These are phyloP conservation scores for Fusarium goolgardi DNA, from an alignment of 2,329 filamentous ascomycete genomes.

Conservation along the genomic window DNA sequence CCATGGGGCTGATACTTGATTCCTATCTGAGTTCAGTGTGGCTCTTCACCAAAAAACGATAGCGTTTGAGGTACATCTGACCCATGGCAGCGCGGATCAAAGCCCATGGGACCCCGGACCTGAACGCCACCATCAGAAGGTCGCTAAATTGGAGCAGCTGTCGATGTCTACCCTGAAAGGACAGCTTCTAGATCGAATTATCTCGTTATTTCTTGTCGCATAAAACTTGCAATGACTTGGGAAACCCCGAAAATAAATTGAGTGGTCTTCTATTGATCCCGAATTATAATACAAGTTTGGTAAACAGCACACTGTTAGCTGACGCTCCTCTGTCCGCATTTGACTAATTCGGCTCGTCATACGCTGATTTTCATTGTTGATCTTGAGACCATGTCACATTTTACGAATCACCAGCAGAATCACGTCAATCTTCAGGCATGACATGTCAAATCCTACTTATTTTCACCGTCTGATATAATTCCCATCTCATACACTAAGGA, in stretches of 20 bases:
- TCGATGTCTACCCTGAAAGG: neutral
- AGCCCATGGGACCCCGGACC: conserved; percentile 12
- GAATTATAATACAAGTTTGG: neutral
- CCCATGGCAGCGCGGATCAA: neutral
- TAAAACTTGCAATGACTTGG: neutral
- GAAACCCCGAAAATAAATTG: neutral
- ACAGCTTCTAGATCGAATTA: neutral
- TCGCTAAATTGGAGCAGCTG: neutral
- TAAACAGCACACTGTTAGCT: no score
- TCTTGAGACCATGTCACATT: no score
- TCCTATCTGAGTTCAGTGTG: fast-evolving
- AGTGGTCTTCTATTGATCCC: fast-evolving
- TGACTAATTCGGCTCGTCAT: no score
- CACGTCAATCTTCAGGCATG: no score
- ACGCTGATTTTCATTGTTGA: no score
- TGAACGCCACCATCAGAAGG: neutral
- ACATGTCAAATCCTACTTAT: no score
- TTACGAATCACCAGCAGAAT: no score
- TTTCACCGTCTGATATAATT: no score
- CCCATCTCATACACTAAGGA: no score
- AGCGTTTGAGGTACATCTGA: fast-evolving
- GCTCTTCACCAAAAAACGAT: fast-evolving
- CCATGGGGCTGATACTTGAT: neutral
- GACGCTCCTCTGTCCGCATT: no score
- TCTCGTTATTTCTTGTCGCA: neutral